Evolutionary conservation across 2,329 filamentous ascomycete genomes (phyloP).

Genomic region (Beauveria bassiana): DNA sequence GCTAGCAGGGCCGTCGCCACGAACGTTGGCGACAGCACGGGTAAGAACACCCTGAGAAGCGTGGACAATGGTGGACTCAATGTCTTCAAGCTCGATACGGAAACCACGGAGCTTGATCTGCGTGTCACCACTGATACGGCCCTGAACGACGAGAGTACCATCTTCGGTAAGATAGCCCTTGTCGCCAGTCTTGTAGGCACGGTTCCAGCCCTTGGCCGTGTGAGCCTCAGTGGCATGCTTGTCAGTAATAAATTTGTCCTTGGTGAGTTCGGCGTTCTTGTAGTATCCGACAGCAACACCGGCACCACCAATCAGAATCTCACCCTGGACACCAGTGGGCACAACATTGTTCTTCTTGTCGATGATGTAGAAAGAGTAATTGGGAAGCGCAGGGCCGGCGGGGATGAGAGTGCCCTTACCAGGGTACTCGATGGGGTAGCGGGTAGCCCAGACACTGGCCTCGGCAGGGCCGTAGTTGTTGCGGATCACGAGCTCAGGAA

Average conservation of each 20-base stretch:
- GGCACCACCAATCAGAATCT: constrained; percentile 25
- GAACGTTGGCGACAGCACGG: constrained; percentile 19
- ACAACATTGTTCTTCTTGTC: constrained; percentile 21
- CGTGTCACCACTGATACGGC: constrained; percentile 33
- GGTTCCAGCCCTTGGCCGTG: constrained; percentile 15
- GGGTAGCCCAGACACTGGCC: constrained; percentile 12
- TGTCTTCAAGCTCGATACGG: constrained; percentile 39
- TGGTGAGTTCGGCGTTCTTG: constrained; percentile 16
- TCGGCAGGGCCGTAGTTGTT: constrained; percentile 14
- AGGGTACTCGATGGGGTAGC: constrained; percentile 5
- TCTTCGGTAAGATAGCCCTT: constrained; percentile 24
- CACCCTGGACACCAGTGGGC: constrained; percentile 16
- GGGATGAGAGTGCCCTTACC: constrained; percentile 16
- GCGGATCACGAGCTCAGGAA: constrained; percentile 6
- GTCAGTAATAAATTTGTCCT: constrained; percentile 14
- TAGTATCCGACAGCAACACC: constrained; percentile 36
- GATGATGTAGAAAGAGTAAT: constrained; percentile 34
- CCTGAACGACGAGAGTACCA: constrained; percentile 27
- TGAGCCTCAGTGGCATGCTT: constrained; percentile 12
- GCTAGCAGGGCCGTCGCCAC: constrained; percentile 12
- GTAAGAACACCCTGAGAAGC: constrained; percentile 14
- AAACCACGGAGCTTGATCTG: constrained; percentile 38
- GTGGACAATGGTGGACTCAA: constrained; percentile 19
- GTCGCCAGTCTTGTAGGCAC: constrained; percentile 35
- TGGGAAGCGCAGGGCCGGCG: constrained; percentile 19